Conservation (phyloP, 768 basidiomycete genomes). For the Lactarius vividus region DNA sequence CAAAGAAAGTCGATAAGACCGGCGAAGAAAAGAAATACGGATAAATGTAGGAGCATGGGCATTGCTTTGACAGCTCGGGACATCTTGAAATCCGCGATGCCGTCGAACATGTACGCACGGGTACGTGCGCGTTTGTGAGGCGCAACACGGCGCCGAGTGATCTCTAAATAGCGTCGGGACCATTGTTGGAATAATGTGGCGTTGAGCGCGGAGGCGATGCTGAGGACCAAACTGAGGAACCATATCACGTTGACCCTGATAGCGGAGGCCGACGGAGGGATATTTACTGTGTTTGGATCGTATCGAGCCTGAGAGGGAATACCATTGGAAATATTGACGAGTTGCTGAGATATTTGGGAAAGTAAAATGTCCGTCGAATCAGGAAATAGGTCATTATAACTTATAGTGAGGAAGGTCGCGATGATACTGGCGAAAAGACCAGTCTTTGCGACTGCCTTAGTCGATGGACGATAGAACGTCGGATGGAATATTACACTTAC, state of each 20-base stretch:
- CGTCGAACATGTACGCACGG: background rate
- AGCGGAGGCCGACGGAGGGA: too few species aligned
- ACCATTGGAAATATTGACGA: background rate
- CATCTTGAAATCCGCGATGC: background rate
- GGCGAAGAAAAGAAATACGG: background rate
- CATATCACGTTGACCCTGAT: conserved; percentile 5
- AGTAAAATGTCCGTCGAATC: background rate
- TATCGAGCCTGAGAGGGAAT: too few species aligned
- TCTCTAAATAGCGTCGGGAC: background rate
- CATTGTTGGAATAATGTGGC: background rate
- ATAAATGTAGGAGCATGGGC: background rate
- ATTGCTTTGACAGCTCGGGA: background rate
- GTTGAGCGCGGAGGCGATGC: background rate
- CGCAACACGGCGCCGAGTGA: background rate
- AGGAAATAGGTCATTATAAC: background rate
- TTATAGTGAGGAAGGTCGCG: background rate
- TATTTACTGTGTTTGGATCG: too few species aligned
- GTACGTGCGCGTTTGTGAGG: background rate
- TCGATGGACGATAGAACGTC: too few species aligned
- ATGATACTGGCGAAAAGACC: conserved; percentile 3
- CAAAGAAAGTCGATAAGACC: background rate
- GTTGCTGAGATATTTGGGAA: background rate
- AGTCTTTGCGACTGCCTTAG: background rate
- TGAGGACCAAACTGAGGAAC: background rate
- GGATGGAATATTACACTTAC: background rate